Evolutionary conservation across 257 asterid genomes (phyloP), one percentile per base, ranked within the genome.

Genomic region (Solanum tarijense): DNA sequence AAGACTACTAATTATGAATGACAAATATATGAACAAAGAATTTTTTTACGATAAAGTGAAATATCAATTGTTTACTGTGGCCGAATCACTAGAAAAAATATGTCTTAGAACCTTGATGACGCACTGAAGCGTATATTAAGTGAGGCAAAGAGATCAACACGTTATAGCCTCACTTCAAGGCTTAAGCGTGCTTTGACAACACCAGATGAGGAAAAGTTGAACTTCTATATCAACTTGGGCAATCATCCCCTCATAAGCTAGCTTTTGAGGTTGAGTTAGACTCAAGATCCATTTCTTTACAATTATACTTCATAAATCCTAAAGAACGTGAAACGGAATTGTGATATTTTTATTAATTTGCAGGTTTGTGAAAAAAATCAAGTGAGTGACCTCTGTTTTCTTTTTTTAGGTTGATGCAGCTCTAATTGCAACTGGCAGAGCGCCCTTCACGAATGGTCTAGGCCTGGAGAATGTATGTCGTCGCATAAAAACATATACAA

Each of bases 371-470:
- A 78, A 71, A 71, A 71, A 31, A 41, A 12, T 41, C 25, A 41
- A 12, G 58, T 76, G 34, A 76, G 12, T 78, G 35, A 41, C 65
- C 7, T 2, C 84, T 41, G n/a, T 78, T 46, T 81, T 14, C 62
- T 27, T 31, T 84, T 84, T 89, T 88, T 94, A 97, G 99, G 98
- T 97, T 52, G 99, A 97, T 95, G 98, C 98, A 41, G 98, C 98
- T 81, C 98, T 97, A 81, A 97, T 97, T 91, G 98, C 99, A 72
- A 97, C 99, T 12, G 98, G 99, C 87, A 96, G 98, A 90, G 96
- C 98, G 83, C 99, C 99, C 84, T 97, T 95, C 87, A 97, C 99
- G 25, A 91, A 92, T 58, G 99, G 98, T 90, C 96, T 97, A 89
- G 98, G 99, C 74, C 89, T 97, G 95, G 99, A 96, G 89, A 97